Evolutionary conservation across 2,329 filamentous ascomycete species (phyloP).

Genomic region (Catunica adiposa): DNA sequence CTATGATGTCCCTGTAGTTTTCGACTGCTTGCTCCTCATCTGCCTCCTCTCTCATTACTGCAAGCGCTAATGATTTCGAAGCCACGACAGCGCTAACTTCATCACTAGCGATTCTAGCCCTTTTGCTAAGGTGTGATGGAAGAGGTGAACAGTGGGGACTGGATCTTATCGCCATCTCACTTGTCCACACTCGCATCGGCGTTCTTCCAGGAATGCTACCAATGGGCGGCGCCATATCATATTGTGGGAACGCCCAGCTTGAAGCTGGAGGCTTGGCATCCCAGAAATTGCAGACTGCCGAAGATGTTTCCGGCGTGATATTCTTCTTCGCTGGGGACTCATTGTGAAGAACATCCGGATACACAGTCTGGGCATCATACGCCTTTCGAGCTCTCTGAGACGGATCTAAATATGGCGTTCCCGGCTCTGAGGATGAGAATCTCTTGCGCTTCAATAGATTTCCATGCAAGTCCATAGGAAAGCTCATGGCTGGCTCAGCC

Average conservation of each 20-base stretch:
- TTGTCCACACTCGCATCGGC: slow-evolving; percentile 1
- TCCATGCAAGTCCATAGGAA: background rate
- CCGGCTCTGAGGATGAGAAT: background rate
- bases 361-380: background rate
- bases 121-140: background rate
- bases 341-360: background rate
- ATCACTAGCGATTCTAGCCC: background rate
- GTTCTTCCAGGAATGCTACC: background rate
- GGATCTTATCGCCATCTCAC: slow-evolving; percentile 11
- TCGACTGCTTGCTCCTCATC: background rate
- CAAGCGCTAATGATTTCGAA: background rate
- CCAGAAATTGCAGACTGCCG: background rate
- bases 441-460: slow-evolving; percentile 8
- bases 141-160: background rate
- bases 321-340: background rate
- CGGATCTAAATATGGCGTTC: background rate
- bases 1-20: slow-evolving; percentile 4
- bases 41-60: background rate
- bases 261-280: background rate
- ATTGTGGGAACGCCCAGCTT: slow-evolving; percentile 3
- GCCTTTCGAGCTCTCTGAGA: background rate
- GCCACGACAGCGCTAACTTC: background rate
- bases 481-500: slow-evolving; percentile 8
- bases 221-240: background rate
- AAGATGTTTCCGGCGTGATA: background rate